Conservation (phyloP, 192 early-diverging fungal genomes). For the Phycomyces blakesleeanus region DNA sequence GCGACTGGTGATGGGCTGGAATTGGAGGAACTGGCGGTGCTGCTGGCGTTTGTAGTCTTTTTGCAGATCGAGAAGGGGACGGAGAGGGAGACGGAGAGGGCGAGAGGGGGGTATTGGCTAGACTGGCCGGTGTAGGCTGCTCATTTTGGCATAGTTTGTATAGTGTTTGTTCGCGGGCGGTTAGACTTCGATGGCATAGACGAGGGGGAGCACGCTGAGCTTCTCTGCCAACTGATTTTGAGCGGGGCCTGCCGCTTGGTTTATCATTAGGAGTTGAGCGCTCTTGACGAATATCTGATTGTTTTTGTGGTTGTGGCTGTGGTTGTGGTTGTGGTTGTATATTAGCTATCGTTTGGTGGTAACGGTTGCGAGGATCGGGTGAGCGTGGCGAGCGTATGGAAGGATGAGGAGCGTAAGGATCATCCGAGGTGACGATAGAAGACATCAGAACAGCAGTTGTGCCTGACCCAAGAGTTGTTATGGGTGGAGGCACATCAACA, state of each 20-base stretch:
- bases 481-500: not conserved
- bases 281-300: not conserved
- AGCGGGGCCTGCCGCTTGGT: conserved; percentile 9
- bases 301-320: conserved; percentile 2
- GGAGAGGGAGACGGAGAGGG: conserved; percentile 2
- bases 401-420: conserved; percentile 1
- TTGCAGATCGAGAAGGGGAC: not conserved
- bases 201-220: not conserved
- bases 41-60: too few species aligned
- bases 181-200: not conserved
- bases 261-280: not conserved
- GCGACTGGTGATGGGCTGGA: conserved; percentile 7
- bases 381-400: not conserved
- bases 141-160: conserved; percentile 16
- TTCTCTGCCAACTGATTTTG: conserved; percentile 14
- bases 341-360: not conserved
- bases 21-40: conserved; percentile 17
- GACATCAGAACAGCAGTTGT: conserved; percentile 12
- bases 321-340: not conserved
- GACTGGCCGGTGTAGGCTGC: not conserved
- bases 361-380: not conserved
- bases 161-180: conserved; percentile 11
- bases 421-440: not conserved
- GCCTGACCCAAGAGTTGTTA: not conserved
- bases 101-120: not conserved